Conservation (phyloP, 23 red algal species). For the Gracilaria gracilis region DNA sequence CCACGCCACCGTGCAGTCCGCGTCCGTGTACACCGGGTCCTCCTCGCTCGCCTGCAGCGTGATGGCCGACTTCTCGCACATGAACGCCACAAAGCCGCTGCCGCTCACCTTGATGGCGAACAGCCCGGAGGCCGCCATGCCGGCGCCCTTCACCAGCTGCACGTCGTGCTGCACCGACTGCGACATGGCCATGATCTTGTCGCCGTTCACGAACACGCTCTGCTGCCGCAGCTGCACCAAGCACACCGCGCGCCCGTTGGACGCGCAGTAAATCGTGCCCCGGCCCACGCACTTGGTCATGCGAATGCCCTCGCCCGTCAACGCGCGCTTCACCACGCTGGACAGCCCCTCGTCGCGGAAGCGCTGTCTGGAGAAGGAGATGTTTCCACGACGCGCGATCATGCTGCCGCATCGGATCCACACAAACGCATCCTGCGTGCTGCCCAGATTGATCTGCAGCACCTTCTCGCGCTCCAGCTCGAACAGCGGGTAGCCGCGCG, state of each 20-base stretch:
- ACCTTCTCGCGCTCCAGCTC: constrained; percentile 44
- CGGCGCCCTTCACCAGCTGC: constrained; percentile 1
- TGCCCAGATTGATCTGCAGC: constrained; percentile 22
- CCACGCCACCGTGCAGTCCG: constrained; percentile 33
- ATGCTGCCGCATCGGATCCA: constrained; percentile 11
- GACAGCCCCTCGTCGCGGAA: neutral
- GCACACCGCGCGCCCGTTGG: neutral
- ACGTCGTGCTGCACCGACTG: neutral
- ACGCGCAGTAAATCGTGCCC: constrained; percentile 19
- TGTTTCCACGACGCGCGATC: constrained; percentile 5
- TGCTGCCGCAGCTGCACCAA: neutral
- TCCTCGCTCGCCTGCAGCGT: neutral
- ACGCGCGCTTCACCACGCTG: neutral
- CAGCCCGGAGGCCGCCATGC: constrained; percentile 9
- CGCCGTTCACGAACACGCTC: constrained; percentile 4
- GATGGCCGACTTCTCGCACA: neutral
- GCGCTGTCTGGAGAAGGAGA: constrained; percentile 20
- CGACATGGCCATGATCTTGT: constrained; percentile 9
- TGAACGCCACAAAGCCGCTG: constrained; percentile 3
- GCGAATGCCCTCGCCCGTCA: constrained; percentile 21
- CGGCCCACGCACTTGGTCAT: constrained; percentile 8
- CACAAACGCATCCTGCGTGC: neutral
- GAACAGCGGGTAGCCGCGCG: constrained; percentile 13
- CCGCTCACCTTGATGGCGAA: constrained; percentile 7
- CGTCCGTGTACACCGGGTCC: constrained; percentile 8